Conservation (phyloP, 352 stramenopile genomes). For the Pythium vanterpoolii region DNA sequence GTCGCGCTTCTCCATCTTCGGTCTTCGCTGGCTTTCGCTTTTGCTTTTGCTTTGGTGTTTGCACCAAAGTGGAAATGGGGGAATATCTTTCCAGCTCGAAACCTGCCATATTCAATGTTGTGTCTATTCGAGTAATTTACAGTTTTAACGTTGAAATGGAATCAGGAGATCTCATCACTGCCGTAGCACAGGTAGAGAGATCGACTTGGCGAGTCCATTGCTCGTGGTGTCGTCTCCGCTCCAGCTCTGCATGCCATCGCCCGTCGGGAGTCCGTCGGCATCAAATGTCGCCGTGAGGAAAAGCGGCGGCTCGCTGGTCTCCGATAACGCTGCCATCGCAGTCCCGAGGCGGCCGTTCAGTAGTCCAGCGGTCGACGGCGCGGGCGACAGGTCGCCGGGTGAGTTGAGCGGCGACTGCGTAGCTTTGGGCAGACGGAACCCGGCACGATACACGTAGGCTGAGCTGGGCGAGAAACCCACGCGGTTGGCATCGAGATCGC, state of each 20-base stretch:
- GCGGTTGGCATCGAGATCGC: constrained; percentile 24
- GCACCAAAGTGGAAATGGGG: neutral
- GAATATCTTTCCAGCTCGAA: constrained; percentile 17
- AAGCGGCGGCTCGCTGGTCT: constrained; percentile 10
- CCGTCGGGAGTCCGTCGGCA: neutral
- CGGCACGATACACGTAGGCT: constrained; percentile 24
- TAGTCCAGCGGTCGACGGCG: neutral
- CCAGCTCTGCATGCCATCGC: constrained; percentile 19
- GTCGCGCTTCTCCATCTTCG: constrained; percentile 36
- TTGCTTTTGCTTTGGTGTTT: constrained; percentile 12
- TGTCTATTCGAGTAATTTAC: constrained; percentile 12
- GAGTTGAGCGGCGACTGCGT: constrained; percentile 23
- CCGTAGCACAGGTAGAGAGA: constrained; percentile 24
- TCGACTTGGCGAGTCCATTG: constrained; percentile 23
- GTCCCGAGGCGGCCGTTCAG: constrained; percentile 1
- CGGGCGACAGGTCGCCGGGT: constrained; percentile 9
- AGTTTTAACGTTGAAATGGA: neutral
- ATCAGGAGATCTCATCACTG: constrained; percentile 2
- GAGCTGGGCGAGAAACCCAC: constrained; percentile 25
- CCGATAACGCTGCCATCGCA: constrained; percentile 4
- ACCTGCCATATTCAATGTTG: neutral
- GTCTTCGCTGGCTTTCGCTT: neutral
- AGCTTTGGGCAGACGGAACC: constrained; percentile 29
- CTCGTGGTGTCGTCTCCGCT: constrained; percentile 4
- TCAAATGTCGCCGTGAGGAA: constrained; percentile 20